Evolutionary conservation across 2,329 filamentous ascomycete species (phyloP).

Genomic region (Aureobasidium sp.): DNA sequence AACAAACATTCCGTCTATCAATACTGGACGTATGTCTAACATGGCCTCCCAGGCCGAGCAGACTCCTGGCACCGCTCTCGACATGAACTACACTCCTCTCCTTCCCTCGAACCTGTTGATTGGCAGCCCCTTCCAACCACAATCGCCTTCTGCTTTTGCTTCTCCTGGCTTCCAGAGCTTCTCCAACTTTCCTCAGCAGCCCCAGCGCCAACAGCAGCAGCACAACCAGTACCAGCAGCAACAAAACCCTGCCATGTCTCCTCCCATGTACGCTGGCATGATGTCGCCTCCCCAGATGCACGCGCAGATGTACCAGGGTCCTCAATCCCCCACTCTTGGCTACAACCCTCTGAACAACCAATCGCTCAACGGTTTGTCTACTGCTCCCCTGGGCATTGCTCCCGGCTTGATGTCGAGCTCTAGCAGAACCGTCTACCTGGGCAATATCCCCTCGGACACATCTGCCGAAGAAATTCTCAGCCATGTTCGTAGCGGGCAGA

Average conservation of each 20-base stretch:
- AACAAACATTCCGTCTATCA: constrained; percentile 82
- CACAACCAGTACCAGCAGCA: constrained; percentile 58
- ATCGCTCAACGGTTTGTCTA: constrained; percentile 44
- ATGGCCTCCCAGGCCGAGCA: constrained; percentile 64
- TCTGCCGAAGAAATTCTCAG: constrained; percentile 92
- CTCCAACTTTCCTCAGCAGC: constrained; percentile 60
- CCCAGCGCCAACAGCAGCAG: constrained; percentile 42
- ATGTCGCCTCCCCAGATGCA: constrained; percentile 80
- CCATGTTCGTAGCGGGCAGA: constrained; percentile 93
- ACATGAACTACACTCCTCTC: constrained; percentile 97
- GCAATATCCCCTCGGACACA: constrained; percentile 97
- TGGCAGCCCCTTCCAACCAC: constrained; percentile 93
- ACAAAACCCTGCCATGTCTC: constrained; percentile 54
- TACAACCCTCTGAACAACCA: constrained; percentile 57
- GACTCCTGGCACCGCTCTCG: constrained; percentile 79
- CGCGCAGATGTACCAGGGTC: constrained; percentile 69
- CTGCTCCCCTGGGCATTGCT: constrained; percentile 65
- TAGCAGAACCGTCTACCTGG: constrained; percentile 92
- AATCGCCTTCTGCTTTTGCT: constrained; percentile 79
- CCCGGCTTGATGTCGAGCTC: constrained; percentile 81
- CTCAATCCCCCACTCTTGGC: constrained; percentile 78
- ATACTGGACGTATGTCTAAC: constrained; percentile 57
- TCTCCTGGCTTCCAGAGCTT: constrained; percentile 88
- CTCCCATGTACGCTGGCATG: constrained; percentile 74
- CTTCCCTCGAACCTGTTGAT: constrained; percentile 90